Conservation (phyloP, 1,139 yeast genomes). For the Candida buenavistaensis region DNA sequence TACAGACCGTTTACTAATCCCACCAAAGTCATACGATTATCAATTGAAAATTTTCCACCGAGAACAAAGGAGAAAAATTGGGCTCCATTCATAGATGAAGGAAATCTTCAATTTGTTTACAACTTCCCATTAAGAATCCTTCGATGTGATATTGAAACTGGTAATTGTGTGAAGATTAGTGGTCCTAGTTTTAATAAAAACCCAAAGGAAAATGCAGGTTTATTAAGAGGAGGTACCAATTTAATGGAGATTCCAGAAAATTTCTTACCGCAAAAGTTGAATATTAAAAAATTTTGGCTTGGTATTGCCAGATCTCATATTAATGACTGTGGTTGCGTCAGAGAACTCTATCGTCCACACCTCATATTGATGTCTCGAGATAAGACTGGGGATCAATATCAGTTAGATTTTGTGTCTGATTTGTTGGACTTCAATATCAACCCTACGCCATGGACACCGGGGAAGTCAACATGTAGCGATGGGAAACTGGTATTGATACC, state of each 20-base stretch:
- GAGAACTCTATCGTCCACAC: slow-evolving; percentile 22
- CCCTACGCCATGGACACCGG: slow-evolving; percentile 19
- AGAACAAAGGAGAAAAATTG: slow-evolving; percentile 36
- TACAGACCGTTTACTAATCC: slow-evolving; percentile 28
- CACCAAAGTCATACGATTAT: slow-evolving; percentile 22
- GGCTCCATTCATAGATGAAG: slow-evolving; percentile 40
- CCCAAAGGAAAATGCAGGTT: slow-evolving; percentile 17
- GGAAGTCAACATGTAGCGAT: slow-evolving; percentile 16
- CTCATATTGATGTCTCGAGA: slow-evolving; percentile 18
- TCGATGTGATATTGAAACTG: slow-evolving; percentile 17
- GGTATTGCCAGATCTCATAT: slow-evolving; percentile 41
- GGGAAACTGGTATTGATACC: slow-evolving; percentile 23
- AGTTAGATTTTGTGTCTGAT: slow-evolving; percentile 19
- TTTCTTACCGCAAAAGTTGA: slow-evolving; percentile 10
- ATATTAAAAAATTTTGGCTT: slow-evolving; percentile 29
- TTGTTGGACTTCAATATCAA: slow-evolving; percentile 21
- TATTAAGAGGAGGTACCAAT: slow-evolving; percentile 21
- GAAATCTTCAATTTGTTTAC: slow-evolving; percentile 17
- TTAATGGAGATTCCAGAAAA: slow-evolving; percentile 10
- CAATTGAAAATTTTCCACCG: slow-evolving; percentile 21
- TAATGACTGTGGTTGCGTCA: slow-evolving; percentile 35
- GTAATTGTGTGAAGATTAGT: slow-evolving; percentile 16
- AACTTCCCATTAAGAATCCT: slow-evolving; percentile 21
- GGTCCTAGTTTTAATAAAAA: slow-evolving; percentile 18
- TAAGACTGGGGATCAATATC: slow-evolving; percentile 10